Base-by-base conservation (phyloP, 345 rosid species). In the Linum trigynum region DNA sequence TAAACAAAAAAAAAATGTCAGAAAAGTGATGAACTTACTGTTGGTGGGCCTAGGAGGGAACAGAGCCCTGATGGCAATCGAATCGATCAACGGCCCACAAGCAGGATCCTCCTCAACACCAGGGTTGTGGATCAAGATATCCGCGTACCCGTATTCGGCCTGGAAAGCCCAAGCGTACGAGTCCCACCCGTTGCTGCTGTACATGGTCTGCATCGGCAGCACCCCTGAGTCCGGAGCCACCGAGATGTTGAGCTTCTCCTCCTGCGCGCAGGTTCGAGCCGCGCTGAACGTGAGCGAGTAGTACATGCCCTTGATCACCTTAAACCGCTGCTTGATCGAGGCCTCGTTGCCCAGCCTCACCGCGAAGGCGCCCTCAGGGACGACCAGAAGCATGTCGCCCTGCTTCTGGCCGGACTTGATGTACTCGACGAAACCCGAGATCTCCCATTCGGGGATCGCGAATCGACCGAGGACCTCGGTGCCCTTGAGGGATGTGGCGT, bases 71-170 rank as follows among this genome's bases (percentile, higher is more conserved):
- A 77, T 57, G 4, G 75, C 81, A 2, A 77, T 65, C 0, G 78
- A 64, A 55, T 77, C 81, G 51, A 77, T 71, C 1, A 77, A 67
- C 1, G 81, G 81, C 1, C 81, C 81, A 23, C 77, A 77, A 42
- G 81, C 78, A 36, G 81, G 81, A 71, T 77, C 81, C 51, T 77
- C 78, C 57, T 77, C 81, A 2, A 74, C 75, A 4, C 81, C 78
- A 1, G 81, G 77, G 58, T 77, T 77, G 37, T 77, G 81, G n/a
- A 77, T 68, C 0, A 65, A 57, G 16, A 73, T 42, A n/a, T 70
- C 78, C 3, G 68, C 73, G 2, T 7, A 15, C 0, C 37, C 39
- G 3, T n/a, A 17, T 15, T 57, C 15, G 5, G 81, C 81, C 40
- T 48, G 59, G 39, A 74, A 77, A 0, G 75, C 78, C 81, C 81